Base-by-base conservation (phyloP, 2,329 filamentous ascomycete genomes). In the Penicillium sp. region DNA sequence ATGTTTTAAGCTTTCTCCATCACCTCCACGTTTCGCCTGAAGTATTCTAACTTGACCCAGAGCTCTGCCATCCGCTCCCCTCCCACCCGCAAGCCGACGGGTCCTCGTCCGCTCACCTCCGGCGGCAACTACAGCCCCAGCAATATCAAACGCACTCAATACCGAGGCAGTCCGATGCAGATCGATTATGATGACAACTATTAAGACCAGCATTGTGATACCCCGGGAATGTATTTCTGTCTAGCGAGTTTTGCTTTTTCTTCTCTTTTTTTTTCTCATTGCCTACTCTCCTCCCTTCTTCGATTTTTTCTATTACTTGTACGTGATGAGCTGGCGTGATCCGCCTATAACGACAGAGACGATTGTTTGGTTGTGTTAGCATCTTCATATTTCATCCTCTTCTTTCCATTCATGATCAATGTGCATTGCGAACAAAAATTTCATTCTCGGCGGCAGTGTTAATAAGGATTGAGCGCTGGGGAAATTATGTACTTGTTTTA, bases 41-140 rank as follows among this genome's bases (percentile, higher is more conserved):
- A n/a, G n/a, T n/a, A 24, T 42, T 19, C 9, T 28, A 18, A 18
- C 24, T 47, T 40, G 46, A 37, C 53, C 16, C 51, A 73, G 71
- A 65, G 61, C 55, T 71, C 70, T 46, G 63, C 64, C 21, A 67
- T 73, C 54, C 63, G 61, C 52, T 70, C 73, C 10, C 67, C 68
- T 11, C 70, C 73, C 23, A 67, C 72, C 44, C 73, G 78, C 47
- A 80, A 78, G 64, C 78, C 77, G 33, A 79, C 77, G 10, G 78
- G 78, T 8, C 78, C 78, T 49, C 75, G 78, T 52, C 78, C 78
- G 8, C 69, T 79, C 45, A 74, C 69, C 16, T 74, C 73, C 43
- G 62, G 64, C 48, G 68, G 69, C 50, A 58, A 68, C 31, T 71
- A 73, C 61, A 72, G 71, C 47, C 71, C 72, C 31, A 66, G 66